These are phyloP conservation scores for Exidia glandulosa DNA, from an alignment of 768 basidiomycete genomes.

Conservation along the genomic window DNA sequence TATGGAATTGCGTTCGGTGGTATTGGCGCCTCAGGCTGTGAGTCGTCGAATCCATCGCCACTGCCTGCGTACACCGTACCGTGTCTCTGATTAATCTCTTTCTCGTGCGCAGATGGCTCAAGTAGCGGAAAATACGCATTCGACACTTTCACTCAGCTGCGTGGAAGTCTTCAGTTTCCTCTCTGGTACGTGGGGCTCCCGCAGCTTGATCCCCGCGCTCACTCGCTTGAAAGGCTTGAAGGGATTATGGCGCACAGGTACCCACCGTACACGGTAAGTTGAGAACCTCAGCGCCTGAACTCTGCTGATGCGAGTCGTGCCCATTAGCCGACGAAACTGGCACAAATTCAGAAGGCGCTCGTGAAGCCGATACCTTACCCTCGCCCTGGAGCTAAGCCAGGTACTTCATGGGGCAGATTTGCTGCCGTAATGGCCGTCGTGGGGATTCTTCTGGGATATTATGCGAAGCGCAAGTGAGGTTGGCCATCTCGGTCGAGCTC, in stretches of 20 bases:
- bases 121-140: slow-evolving; percentile 68
- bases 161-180: slow-evolving; percentile 35
- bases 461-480: too few species aligned
- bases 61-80: too few species aligned
- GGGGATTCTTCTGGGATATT: too few species aligned
- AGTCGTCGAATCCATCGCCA: slow-evolving; percentile 16
- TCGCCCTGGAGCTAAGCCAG: too few species aligned
- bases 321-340: neutral
- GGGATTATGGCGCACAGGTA: slow-evolving; percentile 22
- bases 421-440: too few species aligned
- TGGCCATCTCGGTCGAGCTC: too few species aligned
- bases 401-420: too few species aligned
- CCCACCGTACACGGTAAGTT: slow-evolving; percentile 24
- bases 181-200: slow-evolving; percentile 2
- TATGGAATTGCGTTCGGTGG: slow-evolving; percentile 68
- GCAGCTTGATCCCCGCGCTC: neutral
- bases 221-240: slow-evolving; percentile 19
- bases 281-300: neutral
- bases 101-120: slow-evolving; percentile 36
- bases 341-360: too few species aligned
- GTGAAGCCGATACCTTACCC: too few species aligned
- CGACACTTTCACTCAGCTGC: slow-evolving; percentile 66
- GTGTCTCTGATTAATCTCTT: neutral
- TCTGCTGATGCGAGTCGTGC: too few species aligned
- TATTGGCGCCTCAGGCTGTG: slow-evolving; percentile 61